Evolutionary conservation across 2,329 filamentous ascomycete species (phyloP).

Genomic region (Trichoderma sp.): DNA sequence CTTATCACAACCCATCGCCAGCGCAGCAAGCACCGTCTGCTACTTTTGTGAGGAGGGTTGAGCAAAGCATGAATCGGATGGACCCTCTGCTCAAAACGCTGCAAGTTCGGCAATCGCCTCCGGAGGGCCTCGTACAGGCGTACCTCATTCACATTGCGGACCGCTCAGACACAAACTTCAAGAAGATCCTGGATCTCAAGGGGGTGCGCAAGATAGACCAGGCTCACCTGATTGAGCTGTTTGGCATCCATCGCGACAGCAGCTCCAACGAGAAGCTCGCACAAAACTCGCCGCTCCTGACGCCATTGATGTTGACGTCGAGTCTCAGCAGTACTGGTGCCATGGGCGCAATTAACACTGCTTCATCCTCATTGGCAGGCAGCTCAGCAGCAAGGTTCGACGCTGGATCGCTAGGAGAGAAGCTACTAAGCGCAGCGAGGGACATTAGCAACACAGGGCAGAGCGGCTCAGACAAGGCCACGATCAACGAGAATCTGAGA

Average conservation of each 20-base stretch:
- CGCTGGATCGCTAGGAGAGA: slow-evolving; percentile 77
- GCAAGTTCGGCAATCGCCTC: slow-evolving; percentile 86
- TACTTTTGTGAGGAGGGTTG: slow-evolving; percentile 82
- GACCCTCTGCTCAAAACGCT: slow-evolving; percentile 94
- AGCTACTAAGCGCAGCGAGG: slow-evolving; percentile 80
- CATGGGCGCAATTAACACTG: slow-evolving; percentile 39
- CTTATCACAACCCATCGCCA: slow-evolving; percentile 53
- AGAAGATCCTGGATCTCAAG: slow-evolving; percentile 93
- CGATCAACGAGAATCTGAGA: slow-evolving; percentile 89
- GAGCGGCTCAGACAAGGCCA: slow-evolving; percentile 57
- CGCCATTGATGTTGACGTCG: slow-evolving; percentile 57
- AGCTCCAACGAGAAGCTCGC: slow-evolving; percentile 68
- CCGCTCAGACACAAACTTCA: slow-evolving; percentile 90
- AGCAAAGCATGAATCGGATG: slow-evolving; percentile 77
- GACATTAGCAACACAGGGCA: slow-evolving; percentile 65
- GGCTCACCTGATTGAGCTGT: slow-evolving; percentile 78
- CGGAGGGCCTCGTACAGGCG: slow-evolving; percentile 91
- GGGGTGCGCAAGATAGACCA: slow-evolving; percentile 86
- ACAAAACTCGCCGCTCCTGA: slow-evolving; percentile 67
- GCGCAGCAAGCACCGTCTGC: slow-evolving; percentile 44
- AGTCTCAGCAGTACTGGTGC: slow-evolving; percentile 38
- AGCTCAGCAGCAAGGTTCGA: slow-evolving; percentile 64
- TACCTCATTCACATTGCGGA: slow-evolving; percentile 97
- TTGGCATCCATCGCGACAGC: slow-evolving; percentile 75
- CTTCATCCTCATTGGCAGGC: slow-evolving; percentile 42